Percentiles rank a stretch among this genome's conserved stretches.
Evolutionary conservation across 2,329 filamentous ascomycete genomes (phyloP).

Genomic region (Ilyonectria mors-panacis): DNA sequence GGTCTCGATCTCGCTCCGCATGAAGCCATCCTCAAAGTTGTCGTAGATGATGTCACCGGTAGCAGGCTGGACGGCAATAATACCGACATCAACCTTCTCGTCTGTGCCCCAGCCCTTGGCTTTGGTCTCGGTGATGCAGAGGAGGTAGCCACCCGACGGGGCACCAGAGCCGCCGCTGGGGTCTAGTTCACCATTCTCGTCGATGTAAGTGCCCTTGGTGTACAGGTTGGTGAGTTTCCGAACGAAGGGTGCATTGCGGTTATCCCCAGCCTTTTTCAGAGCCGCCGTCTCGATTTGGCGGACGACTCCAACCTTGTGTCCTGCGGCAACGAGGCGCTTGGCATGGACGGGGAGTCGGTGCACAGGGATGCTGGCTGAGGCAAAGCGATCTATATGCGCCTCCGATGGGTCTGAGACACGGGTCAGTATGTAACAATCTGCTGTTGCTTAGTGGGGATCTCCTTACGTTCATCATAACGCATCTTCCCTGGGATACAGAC

Average conservation of each 20-base stretch:
- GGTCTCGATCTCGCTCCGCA: conserved; percentile 96
- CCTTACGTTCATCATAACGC: conserved; percentile 88
- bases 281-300: conserved; percentile 96
- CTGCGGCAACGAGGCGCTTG: conserved; percentile 90
- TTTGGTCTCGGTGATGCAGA: conserved; percentile 92
- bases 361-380: conserved; percentile 94
- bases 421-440: conserved; percentile 6
- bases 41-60: conserved; percentile 98
- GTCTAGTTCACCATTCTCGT: conserved; percentile 88
- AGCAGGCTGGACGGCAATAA: conserved; percentile 94
- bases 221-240: conserved; percentile 96
- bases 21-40: conserved; percentile 96
- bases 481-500: conserved; percentile 97
- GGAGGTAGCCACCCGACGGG: conserved; percentile 84
- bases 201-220: conserved; percentile 97
- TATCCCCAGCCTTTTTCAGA: conserved; percentile 94
- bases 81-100: conserved; percentile 92
- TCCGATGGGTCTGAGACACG: conserved; percentile 80
- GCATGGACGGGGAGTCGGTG: conserved; percentile 94
- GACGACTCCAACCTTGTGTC: conserved; percentile 96
- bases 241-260: conserved; percentile 91
- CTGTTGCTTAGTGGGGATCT: not conserved
- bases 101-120: conserved; percentile 85
- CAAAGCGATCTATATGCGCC: conserved; percentile 91
- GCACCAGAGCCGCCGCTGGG: conserved; percentile 60